Base-by-base conservation (phyloP, 306 rosid genomes). In the Citrullus colocynthis region DNA sequence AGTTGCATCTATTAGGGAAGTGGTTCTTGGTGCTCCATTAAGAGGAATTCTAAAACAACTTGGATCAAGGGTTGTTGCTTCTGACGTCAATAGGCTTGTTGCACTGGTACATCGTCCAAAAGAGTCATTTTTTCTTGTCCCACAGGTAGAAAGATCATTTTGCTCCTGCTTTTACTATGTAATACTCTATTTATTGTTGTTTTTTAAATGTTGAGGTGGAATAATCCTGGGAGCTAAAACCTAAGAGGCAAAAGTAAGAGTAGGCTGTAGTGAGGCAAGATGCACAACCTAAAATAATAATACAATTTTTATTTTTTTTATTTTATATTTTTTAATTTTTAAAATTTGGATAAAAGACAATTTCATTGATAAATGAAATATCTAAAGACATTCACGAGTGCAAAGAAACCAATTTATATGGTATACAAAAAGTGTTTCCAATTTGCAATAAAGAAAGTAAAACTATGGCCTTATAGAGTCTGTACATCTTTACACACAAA, bases 11-110 rank as follows among this genome's bases (percentile, higher is more conserved):
- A 81, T 92, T 44, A 90, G 98, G 85, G 96, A 90, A 84, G 96
- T 90, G 56, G 97, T 95, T 81, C 96, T 95, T 59, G 98, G 98
- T 58, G 97, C 98, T 80, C 98, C 98, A 48, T 78, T 95, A 80
- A 85, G 96, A 89, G 84, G 87, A 74, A 79, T 90, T 85, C 85
- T 95, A 65, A 84, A 90, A 81, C 88, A 87, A 63, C 97, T 95
- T 74, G 88, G 85, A 83, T 81, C 81, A 1, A 92, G 93, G 80
- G 85, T 81, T 45, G 82, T 84, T 88, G 89, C 87, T 72, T 75
- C 88, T 0, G 83, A 82, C 81, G 28, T 86, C 71, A 88, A 81
- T 78, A 83, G 80, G 24, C 89, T 87, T 84, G 92, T 90, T 76
- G 93, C 97, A 78, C 93, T 92, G 75, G 92, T 92, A 84, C 98